A percentile compares a stretch with the other conserved stretches of the same genome.
Conservation (phyloP, 192 early-diverging fungal genomes). For the Entomortierella parvispora region DNA sequence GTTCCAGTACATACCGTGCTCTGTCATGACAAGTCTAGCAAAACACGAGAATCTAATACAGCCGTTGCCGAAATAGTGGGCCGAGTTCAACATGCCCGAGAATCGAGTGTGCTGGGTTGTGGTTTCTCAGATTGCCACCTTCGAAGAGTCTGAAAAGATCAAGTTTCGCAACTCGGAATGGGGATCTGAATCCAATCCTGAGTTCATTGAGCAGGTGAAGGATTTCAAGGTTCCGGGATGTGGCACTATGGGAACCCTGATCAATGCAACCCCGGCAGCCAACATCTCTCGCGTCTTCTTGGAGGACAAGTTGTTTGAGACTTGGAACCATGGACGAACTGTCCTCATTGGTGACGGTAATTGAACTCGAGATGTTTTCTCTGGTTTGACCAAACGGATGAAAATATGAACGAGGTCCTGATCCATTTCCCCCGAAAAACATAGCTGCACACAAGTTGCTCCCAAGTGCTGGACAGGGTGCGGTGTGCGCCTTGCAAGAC, state of each 20-base stretch:
- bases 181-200: too few species aligned
- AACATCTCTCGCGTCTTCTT: not conserved
- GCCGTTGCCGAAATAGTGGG: too few species aligned
- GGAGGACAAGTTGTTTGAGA: slow-evolving; percentile 4
- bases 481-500: slow-evolving; percentile 1
- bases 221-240: not conserved
- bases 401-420: too few species aligned
- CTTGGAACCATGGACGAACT: not conserved
- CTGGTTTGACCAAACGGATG: too few species aligned
- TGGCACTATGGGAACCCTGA: not conserved
- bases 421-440: not conserved
- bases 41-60: too few species aligned
- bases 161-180: too few species aligned
- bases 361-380: not conserved
- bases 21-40: too few species aligned
- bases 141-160: too few species aligned
- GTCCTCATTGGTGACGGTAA: not conserved
- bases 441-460: not conserved
- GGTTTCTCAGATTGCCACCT: too few species aligned
- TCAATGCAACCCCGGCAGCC: not conserved
- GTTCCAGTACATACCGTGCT: too few species aligned
- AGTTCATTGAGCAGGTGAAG: not conserved
- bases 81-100: too few species aligned
- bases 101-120: too few species aligned
- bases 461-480: not conserved